Evolutionary conservation across 2,329 filamentous ascomycete genomes (phyloP).

Genomic region (Phoma herbarum): DNA sequence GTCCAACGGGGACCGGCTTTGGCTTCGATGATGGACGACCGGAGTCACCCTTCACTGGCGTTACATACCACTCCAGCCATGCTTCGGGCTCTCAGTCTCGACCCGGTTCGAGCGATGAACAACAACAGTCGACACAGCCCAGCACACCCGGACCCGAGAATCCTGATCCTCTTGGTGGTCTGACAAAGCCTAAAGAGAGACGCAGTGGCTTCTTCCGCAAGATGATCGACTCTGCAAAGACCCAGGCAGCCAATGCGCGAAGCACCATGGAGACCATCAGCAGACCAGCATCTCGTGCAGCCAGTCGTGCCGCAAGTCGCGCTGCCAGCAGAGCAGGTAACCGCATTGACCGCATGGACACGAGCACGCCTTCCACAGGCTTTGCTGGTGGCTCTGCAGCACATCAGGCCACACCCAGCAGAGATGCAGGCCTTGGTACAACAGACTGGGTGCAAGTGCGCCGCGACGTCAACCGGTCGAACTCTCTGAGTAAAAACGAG

Average conservation of each 20-base stretch:
- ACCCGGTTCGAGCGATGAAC: constrained; percentile 58
- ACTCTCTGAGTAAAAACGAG: constrained; percentile 90
- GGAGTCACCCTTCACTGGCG: constrained; percentile 70
- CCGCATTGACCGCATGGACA: constrained; percentile 38
- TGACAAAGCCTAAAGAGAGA: constrained; percentile 76
- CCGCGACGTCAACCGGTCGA: constrained; percentile 93
- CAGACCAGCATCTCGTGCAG: constrained; percentile 53
- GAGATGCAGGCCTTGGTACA: constrained; percentile 74
- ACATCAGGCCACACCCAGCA: constrained; percentile 56
- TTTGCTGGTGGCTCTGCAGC: constrained; percentile 61
- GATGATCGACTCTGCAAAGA: constrained; percentile 92
- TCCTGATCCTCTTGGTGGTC: constrained; percentile 76
- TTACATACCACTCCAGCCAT: constrained; percentile 93
- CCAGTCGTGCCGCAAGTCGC: constrained; percentile 53
- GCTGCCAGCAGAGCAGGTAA: constrained; percentile 43
- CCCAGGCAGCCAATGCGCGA: constrained; percentile 86
- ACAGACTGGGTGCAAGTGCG: constrained; percentile 98
- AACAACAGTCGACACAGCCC: constrained; percentile 53
- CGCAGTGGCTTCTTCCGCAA: constrained; percentile 95
- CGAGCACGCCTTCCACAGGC: constrained; percentile 57
- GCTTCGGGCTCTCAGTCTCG: constrained; percentile 60
- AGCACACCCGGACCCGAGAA: constrained; percentile 68
- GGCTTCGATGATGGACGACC: constrained; percentile 55
- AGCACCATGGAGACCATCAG: constrained; percentile 74
- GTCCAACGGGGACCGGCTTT: constrained; percentile 45